Base-by-base conservation (phyloP, 192 early-diverging fungal genomes). In the Coemansia sp. region DNA sequence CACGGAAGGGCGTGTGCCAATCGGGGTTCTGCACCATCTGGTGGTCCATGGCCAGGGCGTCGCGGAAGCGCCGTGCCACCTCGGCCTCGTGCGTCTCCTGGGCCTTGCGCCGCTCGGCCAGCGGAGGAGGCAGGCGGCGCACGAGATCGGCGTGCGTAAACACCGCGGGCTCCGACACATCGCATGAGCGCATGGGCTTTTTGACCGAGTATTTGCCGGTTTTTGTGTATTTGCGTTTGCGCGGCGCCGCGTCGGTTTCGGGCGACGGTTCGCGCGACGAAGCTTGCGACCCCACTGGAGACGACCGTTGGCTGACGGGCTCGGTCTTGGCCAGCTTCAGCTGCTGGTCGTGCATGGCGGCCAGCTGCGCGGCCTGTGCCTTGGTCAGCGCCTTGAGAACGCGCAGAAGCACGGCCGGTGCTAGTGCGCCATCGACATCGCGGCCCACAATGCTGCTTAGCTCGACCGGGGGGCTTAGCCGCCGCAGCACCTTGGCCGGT, bases 1-100 rank as follows among this genome's bases (percentile, higher is more conserved):
- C 83, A 2, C 35, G 36, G 48, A 90, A 90, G 9, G 85, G 85
- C 20, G 81, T 85, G 42, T 68, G 66, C 38, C 76, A 79, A 44
- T 88, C 81, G 4, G 77, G 75, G 9, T 53, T 54, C 3, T 46
- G 41, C 15, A 61, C 60, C 62, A 71, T 55, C 28, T 55, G 62
- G 25, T 82, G 82, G 56, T 84, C 82, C 54, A 65, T 62, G 3
- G 56, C 54, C n/a, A 84, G 58, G 0, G 79, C 72, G 29, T 78
- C 63, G 8, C 50, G 58, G 20, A 79, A 80, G 42, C 79, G 57
- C 53, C 44, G 46, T 20, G 53, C 30, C 5, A 75, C 36, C 29
- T 75, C 72, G 1, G 56, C 42, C 32, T 68, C 65, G 34, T 67
- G 65, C 17, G 43, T 46, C 11, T 27, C 18, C 41, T 62, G 38